phyloP scores from a whole-genome alignment of 345 rosid genomes.

The Adansonia digitata region DNA sequence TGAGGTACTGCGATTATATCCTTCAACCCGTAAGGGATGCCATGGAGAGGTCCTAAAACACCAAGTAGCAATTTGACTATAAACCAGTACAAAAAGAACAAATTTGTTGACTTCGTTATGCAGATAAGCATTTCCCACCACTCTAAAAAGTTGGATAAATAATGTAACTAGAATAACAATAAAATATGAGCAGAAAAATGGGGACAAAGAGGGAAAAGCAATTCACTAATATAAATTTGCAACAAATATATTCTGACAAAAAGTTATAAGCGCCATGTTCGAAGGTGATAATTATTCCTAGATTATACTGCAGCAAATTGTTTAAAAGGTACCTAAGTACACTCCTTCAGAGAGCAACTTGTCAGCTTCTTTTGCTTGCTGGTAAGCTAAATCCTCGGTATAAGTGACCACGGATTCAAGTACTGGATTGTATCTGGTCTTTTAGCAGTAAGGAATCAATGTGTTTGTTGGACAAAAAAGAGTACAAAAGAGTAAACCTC shows the following conservation, averaged over 20 bases:
- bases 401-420: conserved; percentile 72
- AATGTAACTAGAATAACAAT: not conserved
- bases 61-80: not conserved
- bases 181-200: not conserved
- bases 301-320: not conserved
- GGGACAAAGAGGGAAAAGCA: not conserved
- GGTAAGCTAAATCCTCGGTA: conserved; percentile 73
- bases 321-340: conserved; percentile 49
- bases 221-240: not conserved
- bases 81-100: not conserved
- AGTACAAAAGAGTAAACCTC: too few species aligned
- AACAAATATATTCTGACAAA: not conserved
- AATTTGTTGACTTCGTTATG: not conserved
- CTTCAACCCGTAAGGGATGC: conserved; percentile 87
- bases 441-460: conserved; percentile 12
- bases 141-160: not conserved
- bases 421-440: conserved; percentile 54
- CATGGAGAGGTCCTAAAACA: conserved; percentile 79
- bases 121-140: not conserved
- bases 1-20: conserved; percentile 71
- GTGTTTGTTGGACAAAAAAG: conserved; percentile 6
- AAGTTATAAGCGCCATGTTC: not conserved
- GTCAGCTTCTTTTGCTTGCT: conserved; percentile 86
- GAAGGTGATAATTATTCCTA: not conserved
- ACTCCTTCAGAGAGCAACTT: conserved; percentile 67